A percentile compares a stretch with the other conserved stretches of the same genome.
Conservation (phyloP, 2,329 filamentous ascomycete genomes). For the Colletotrichum costaricense region DNA sequence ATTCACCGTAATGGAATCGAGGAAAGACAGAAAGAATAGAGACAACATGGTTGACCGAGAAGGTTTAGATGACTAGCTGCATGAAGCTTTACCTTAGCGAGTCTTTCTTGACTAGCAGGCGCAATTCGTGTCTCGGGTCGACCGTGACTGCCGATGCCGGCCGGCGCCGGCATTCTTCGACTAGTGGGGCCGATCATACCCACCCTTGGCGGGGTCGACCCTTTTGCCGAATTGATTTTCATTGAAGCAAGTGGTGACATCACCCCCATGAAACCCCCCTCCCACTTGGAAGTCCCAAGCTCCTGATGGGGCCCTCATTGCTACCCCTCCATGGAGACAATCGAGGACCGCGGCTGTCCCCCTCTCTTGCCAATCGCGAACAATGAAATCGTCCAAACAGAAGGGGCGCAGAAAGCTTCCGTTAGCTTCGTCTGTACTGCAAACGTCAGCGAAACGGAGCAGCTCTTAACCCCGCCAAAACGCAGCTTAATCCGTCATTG, state of each 20-base stretch:
- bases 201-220: background rate
- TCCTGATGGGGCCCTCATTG: background rate
- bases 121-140: background rate
- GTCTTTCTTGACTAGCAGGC: background rate
- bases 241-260: constrained; percentile 27
- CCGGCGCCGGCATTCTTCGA: constrained; percentile 8
- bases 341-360: background rate
- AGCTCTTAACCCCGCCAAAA: background rate
- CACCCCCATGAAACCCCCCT: constrained; percentile 22
- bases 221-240: constrained; percentile 6
- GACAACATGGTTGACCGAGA: background rate
- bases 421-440: background rate
- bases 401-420: background rate
- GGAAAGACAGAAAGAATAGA: background rate
- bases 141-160: background rate
- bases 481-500: background rate
- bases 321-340: constrained; percentile 5
- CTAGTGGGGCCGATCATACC: background rate
- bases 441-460: constrained; percentile 16
- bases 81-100: background rate
- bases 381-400: constrained; percentile 1
- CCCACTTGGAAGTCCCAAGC: background rate
- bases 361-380: constrained; percentile 4
- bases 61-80: background rate
- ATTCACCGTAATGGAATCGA: too few species aligned